Conservation (phyloP, 306 rosid genomes). For the Lotus japonicus region DNA sequence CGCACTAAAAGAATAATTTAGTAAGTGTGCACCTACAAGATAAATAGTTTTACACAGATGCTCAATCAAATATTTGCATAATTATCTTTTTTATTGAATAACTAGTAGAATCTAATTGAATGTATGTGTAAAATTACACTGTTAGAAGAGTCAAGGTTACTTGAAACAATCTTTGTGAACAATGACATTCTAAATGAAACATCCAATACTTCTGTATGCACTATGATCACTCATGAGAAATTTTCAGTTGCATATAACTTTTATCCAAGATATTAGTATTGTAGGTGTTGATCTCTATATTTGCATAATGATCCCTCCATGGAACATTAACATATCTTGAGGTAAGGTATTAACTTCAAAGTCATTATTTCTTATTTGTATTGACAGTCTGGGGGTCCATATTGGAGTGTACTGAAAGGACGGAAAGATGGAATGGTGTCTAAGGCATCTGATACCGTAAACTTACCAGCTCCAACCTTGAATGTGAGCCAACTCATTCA, state of each 20-base stretch:
- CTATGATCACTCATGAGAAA: neutral
- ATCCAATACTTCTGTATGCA: neutral
- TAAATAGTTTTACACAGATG: too few species aligned
- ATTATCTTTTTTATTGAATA: too few species aligned
- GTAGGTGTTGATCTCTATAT: slow-evolving; percentile 3
- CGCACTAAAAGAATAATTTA: neutral
- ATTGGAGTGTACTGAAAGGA: slow-evolving; percentile 69
- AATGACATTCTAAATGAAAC: neutral
- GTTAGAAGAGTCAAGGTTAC: neutral
- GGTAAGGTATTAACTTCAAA: neutral
- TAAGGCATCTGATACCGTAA: slow-evolving; percentile 52
- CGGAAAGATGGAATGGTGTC: slow-evolving; percentile 76
- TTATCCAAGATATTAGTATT: neutral
- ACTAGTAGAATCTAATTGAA: too few species aligned
- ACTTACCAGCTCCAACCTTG: slow-evolving; percentile 63
- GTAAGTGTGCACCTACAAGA: too few species aligned
- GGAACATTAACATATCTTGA: slow-evolving; percentile 17
- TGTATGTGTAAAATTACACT: too few species aligned
- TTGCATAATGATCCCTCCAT: neutral
- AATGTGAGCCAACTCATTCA: slow-evolving; percentile 54
- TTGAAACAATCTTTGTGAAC: neutral
- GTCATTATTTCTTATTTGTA: neutral
- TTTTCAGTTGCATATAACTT: neutral
- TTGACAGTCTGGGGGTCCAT: slow-evolving; percentile 66
- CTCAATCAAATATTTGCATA: too few species aligned